phyloP scores from a whole-genome alignment of 2,329 filamentous ascomycete genomes.

The Aspergillus unguis region DNA sequence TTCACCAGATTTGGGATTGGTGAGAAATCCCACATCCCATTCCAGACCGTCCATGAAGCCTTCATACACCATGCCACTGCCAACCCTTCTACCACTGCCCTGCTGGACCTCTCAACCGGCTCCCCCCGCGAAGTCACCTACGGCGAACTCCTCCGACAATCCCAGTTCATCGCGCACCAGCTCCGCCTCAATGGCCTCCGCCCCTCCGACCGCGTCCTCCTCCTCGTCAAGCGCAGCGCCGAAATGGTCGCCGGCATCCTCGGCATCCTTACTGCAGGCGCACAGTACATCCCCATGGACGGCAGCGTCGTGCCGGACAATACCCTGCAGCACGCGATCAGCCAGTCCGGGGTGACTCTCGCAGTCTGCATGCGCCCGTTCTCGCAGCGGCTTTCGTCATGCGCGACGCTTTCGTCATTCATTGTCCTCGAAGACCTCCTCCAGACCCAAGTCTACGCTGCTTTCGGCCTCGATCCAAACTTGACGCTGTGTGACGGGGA shows the following conservation, averaged over 20 bases:
- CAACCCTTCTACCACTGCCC: not conserved
- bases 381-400: not conserved
- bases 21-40: not conserved
- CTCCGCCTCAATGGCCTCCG: constrained; percentile 3
- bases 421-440: constrained; percentile 9
- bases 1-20: constrained; percentile 8
- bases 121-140: constrained; percentile 4
- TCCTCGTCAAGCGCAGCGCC: constrained; percentile 4
- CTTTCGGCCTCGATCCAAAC: not conserved
- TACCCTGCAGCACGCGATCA: constrained; percentile 5
- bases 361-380: constrained; percentile 5
- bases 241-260: constrained; percentile 14
- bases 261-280: constrained; percentile 8
- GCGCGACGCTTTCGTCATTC: not conserved
- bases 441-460: not conserved
- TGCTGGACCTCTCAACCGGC: constrained; percentile 2
- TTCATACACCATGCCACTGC: constrained; percentile 9
- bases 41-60: constrained; percentile 8
- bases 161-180: constrained; percentile 5
- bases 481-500: constrained; percentile 4
- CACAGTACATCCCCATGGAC: constrained; percentile 13
- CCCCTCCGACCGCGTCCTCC: not conserved
- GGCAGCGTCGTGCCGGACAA: constrained; percentile 11
- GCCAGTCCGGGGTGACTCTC: constrained; percentile 1
- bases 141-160: constrained; percentile 6